Evolutionary conservation across 495 filamentous ascomycete species (phyloP).

Genomic region (Amniculicola lignicola): DNA sequence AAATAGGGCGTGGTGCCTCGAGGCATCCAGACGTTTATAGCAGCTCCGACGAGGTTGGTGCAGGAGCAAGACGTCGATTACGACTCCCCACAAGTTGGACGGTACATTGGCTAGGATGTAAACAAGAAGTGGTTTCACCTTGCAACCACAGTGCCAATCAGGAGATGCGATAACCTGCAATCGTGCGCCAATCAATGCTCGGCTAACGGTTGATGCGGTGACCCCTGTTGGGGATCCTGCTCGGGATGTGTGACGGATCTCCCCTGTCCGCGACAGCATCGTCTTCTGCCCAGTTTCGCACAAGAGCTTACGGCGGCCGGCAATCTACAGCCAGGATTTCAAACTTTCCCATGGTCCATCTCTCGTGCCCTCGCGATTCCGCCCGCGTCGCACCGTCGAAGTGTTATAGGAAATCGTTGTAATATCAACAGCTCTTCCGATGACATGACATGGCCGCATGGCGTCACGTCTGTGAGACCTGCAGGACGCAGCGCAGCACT

Average conservation of each 20-base stretch:
- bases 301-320: background rate
- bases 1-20: too few species aligned
- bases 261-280: too few species aligned
- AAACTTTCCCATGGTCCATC: background rate
- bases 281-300: conserved; percentile 3
- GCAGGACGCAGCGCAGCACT: conserved; percentile 7
- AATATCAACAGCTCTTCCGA: conserved; percentile 4
- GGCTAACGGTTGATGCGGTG: background rate
- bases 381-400: background rate
- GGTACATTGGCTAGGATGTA: conserved; percentile 5
- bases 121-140: too few species aligned
- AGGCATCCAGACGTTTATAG: too few species aligned
- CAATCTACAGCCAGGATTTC: background rate
- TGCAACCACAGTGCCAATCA: conserved; percentile 15
- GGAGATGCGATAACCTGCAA: background rate
- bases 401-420: conserved; percentile 4
- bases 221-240: conserved; percentile 19
- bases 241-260: conserved; percentile 18
- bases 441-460: background rate
- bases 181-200: conserved; percentile 15
- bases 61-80: conserved; percentile 9
- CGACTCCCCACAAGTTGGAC: conserved; percentile 16
- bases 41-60: too few species aligned
- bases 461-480: conserved; percentile 6
- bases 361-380: background rate